Conservation (phyloP, 2,329 filamentous ascomycete species). For the Plenodomus tracheiphilus region DNA sequence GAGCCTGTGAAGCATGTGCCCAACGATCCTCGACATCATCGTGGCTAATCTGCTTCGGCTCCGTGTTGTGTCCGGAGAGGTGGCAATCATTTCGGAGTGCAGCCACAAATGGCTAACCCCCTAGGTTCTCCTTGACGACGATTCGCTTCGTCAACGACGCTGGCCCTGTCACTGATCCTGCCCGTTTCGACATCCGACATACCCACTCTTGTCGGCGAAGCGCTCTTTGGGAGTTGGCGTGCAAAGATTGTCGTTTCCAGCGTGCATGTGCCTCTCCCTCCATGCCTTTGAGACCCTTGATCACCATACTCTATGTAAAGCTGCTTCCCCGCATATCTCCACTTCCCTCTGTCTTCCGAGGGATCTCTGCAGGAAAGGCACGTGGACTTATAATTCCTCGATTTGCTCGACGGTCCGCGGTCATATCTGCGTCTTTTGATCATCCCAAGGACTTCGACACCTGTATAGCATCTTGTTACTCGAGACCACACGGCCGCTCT, state of each 20-base stretch:
- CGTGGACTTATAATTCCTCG: conserved; percentile 3
- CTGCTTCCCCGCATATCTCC: conserved; percentile 33
- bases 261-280: conserved; percentile 33
- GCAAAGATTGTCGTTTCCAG: conserved; percentile 12
- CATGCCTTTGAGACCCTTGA: conserved; percentile 9
- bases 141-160: conserved; percentile 17
- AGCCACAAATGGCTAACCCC: conserved; percentile 31
- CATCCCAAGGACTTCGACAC: not conserved
- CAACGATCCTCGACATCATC: conserved; percentile 12
- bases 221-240: conserved; percentile 20
- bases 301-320: conserved; percentile 14
- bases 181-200: conserved; percentile 24
- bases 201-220: conserved; percentile 20
- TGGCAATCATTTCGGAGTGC: conserved; percentile 39
- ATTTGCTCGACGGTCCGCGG: not conserved
- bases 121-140: conserved; percentile 9
- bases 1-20: conserved; percentile 21
- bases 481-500: conserved; percentile 4
- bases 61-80: conserved; percentile 12
- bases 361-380: not conserved
- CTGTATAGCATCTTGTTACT: not conserved
- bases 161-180: conserved; percentile 30
- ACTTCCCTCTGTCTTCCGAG: conserved; percentile 9
- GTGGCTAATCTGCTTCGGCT: conserved; percentile 24
- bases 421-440: not conserved